These are phyloP conservation scores for Botryotinia globosa DNA, from an alignment of 2,329 filamentous ascomycete species.

Conservation along the genomic window DNA sequence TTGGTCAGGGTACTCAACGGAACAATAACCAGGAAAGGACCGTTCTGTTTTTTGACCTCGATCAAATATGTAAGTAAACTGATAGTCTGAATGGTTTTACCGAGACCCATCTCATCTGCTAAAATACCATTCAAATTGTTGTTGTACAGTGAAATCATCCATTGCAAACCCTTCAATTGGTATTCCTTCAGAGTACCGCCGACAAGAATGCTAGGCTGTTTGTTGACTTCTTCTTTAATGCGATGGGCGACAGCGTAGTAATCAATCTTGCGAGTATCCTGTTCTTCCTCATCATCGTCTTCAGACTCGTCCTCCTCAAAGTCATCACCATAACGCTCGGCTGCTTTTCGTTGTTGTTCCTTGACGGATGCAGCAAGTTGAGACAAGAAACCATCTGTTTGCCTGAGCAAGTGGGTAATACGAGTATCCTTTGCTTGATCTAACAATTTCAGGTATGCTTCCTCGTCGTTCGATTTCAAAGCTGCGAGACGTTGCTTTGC, in stretches of 20 bases:
- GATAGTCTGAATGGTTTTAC: slow-evolving; percentile 99
- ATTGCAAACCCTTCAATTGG: slow-evolving; percentile 96
- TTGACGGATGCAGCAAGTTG: slow-evolving; percentile 95
- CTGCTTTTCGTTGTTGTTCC: slow-evolving; percentile 81
- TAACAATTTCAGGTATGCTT: slow-evolving; percentile 95
- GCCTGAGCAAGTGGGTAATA: slow-evolving; percentile 94
- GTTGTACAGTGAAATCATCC: slow-evolving; percentile 99
- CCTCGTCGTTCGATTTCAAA: slow-evolving; percentile 97
- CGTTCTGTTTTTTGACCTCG: slow-evolving; percentile 86
- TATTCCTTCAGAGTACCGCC: slow-evolving; percentile 95
- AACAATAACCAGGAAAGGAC: slow-evolving; percentile 94
- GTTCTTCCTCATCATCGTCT: slow-evolving; percentile 66
- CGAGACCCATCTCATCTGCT: slow-evolving; percentile 98
- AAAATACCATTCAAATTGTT: slow-evolving; percentile 99
- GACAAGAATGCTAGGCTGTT: slow-evolving; percentile 81
- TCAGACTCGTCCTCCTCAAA: slow-evolving; percentile 56
- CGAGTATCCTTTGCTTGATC: slow-evolving; percentile 99
- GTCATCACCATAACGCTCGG: slow-evolving; percentile 68
- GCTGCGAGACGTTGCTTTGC: slow-evolving; percentile 99
- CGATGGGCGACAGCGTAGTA: slow-evolving; percentile 98
- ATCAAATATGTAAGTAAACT: slow-evolving; percentile 96
- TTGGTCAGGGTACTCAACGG: slow-evolving; percentile 96
- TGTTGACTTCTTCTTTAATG: slow-evolving; percentile 84
- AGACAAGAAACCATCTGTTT: slow-evolving; percentile 96
- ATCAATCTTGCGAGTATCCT: slow-evolving; percentile 79